These are phyloP conservation scores for Paraphaeosphaeria minitans DNA, from an alignment of 2,329 filamentous ascomycete species.

Conservation along the genomic window DNA sequence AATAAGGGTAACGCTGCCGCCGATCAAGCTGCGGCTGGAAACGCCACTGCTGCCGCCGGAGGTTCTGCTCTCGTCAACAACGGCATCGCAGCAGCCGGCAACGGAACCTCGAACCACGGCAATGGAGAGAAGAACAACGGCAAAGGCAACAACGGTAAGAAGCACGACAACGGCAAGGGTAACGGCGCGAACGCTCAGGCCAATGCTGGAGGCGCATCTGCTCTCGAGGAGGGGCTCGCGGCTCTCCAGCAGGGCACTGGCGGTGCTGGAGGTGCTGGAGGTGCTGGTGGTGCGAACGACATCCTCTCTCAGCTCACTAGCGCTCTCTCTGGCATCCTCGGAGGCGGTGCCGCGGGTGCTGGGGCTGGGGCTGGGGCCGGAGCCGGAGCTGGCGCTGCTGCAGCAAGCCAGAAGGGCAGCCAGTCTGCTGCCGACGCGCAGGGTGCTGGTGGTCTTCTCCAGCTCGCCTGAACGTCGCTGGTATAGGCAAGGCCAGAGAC, in stretches of 20 bases:
- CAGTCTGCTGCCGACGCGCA: neutral
- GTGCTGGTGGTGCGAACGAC: neutral
- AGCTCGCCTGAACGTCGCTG: neutral
- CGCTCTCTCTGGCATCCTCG: neutral
- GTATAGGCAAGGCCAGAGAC: neutral
- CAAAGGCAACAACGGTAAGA: constrained; percentile 16
- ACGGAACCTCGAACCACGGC: constrained; percentile 8
- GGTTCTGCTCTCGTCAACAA: constrained; percentile 15
- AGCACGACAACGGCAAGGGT: constrained; percentile 16
- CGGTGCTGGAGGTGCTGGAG: constrained; percentile 1
- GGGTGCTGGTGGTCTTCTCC: neutral
- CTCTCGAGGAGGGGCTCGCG: constrained; percentile 5
- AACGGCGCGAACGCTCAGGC: constrained; percentile 10
- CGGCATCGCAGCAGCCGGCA: constrained; percentile 1
- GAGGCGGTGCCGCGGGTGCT: neutral
- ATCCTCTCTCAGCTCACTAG: neutral
- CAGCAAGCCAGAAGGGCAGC: neutral
- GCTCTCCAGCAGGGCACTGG: constrained; percentile 7
- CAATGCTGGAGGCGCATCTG: neutral
- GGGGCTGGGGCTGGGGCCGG: neutral
- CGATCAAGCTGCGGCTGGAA: constrained; percentile 9
- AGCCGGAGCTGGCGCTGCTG: too few species aligned
- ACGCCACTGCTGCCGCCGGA: constrained; percentile 14
- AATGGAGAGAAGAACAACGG: constrained; percentile 11
- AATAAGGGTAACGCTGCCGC: neutral